These are phyloP conservation scores for Thozetella sp. DNA, from an alignment of 495 filamentous ascomycete genomes.

Conservation along the genomic window DNA sequence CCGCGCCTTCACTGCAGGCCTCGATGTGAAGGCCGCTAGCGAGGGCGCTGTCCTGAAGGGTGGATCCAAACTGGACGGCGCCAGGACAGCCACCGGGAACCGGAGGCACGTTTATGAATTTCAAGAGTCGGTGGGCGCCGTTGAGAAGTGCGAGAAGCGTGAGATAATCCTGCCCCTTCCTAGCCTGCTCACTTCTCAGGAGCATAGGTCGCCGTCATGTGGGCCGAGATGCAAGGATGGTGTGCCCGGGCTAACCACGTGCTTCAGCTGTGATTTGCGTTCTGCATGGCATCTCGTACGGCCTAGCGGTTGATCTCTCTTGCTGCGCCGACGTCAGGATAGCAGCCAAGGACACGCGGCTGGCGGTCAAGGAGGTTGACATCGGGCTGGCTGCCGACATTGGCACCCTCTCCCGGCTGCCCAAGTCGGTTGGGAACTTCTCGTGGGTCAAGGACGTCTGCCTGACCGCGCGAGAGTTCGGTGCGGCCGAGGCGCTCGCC, in stretches of 20 bases:
- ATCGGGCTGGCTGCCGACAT: slow-evolving; percentile 94
- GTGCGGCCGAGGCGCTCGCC: slow-evolving; percentile 74
- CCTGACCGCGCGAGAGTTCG: slow-evolving; percentile 76
- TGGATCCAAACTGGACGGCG: slow-evolving; percentile 49
- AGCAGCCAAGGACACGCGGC: slow-evolving; percentile 60
- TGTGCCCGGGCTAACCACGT: background rate
- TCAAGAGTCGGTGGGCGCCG: slow-evolving; percentile 71
- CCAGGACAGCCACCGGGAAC: slow-evolving; percentile 66
- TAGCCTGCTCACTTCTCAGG: background rate
- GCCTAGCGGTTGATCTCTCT: slow-evolving; percentile 83
- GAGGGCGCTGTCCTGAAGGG: slow-evolving; percentile 33
- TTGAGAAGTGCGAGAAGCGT: slow-evolving; percentile 92
- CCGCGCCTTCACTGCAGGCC: slow-evolving; percentile 80
- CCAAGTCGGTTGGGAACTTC: slow-evolving; percentile 74
- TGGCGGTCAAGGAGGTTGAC: slow-evolving; percentile 93
- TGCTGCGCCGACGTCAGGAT: slow-evolving; percentile 81
- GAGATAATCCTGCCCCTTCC: slow-evolving; percentile 16
- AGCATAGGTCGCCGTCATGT: background rate
- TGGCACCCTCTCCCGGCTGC: slow-evolving; percentile 82
- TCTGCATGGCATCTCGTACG: slow-evolving; percentile 79
- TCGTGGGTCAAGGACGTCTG: slow-evolving; percentile 94
- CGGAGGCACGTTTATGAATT: slow-evolving; percentile 73
- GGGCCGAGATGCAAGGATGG: background rate
- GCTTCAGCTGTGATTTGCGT: slow-evolving; percentile 73
- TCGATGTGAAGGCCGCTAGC: slow-evolving; percentile 76